phyloP scores from a whole-genome alignment of 352 stramenopile genomes.

The Phytophthora nicotianae region DNA sequence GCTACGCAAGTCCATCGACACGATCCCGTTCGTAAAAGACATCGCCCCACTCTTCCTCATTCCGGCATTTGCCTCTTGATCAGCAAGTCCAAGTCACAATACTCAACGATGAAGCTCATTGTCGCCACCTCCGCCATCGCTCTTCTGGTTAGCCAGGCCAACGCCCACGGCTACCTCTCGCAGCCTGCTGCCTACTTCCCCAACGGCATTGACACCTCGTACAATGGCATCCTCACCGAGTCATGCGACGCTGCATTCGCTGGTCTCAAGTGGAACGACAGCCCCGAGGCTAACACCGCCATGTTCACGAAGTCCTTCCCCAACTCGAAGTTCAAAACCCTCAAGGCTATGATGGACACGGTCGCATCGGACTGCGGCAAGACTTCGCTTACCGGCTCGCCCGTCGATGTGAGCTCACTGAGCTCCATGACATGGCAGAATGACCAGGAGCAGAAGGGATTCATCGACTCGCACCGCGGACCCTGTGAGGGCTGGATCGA shows the following conservation, averaged over 20 bases:
- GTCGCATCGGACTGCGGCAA: slow-evolving; percentile 33
- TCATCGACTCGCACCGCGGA: slow-evolving; percentile 49
- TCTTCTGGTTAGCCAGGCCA: slow-evolving; percentile 26
- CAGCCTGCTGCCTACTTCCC: slow-evolving; percentile 36
- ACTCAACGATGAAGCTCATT: slow-evolving; percentile 31
- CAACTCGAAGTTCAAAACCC: slow-evolving; percentile 38
- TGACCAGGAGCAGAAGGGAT: slow-evolving; percentile 44
- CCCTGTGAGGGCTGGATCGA: slow-evolving; percentile 60
- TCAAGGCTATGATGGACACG: slow-evolving; percentile 44
- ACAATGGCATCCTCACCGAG: slow-evolving; percentile 32
- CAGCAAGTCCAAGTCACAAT: slow-evolving; percentile 3
- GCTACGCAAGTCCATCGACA: slow-evolving; percentile 19
- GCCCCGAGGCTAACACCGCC: slow-evolving; percentile 29
- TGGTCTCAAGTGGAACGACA: slow-evolving; percentile 38
- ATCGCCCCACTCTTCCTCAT: slow-evolving; percentile 13
- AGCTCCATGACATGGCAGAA: slow-evolving; percentile 58
- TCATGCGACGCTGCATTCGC: slow-evolving; percentile 31
- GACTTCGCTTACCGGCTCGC: slow-evolving; percentile 9
- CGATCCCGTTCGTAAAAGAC: neutral
- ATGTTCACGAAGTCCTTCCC: slow-evolving; percentile 37
- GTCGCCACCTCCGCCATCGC: slow-evolving; percentile 27
- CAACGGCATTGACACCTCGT: slow-evolving; percentile 34
- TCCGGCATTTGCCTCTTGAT: slow-evolving; percentile 31
- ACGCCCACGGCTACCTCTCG: slow-evolving; percentile 50
- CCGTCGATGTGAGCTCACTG: slow-evolving; percentile 42